A percentile compares a stretch with the other conserved stretches of the same genome.
phyloP scores from a whole-genome alignment of 345 rosid species.

The Cardiospermum halicacabum region DNA sequence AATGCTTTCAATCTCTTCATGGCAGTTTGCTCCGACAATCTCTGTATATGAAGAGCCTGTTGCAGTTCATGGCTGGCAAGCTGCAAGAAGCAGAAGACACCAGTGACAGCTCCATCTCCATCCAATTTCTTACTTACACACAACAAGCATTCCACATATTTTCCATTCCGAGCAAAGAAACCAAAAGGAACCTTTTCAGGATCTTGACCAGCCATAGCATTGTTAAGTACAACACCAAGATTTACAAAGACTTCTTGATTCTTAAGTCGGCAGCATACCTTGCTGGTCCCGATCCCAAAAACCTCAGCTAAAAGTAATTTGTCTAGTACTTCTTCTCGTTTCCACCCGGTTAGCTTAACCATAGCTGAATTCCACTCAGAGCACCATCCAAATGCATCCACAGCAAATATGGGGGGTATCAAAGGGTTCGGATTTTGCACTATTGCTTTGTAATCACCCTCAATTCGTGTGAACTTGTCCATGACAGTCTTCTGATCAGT shows the following conservation, averaged over 20 bases:
- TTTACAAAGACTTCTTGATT: constrained; percentile 77
- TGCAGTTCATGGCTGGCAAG: constrained; percentile 91
- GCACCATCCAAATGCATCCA: constrained; percentile 95
- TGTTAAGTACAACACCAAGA: constrained; percentile 71
- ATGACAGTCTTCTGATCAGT: constrained; percentile 86
- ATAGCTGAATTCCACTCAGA: constrained; percentile 97
- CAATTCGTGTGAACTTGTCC: constrained; percentile 97
- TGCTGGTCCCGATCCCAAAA: constrained; percentile 70
- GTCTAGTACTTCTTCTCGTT: constrained; percentile 73
- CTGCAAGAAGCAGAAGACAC: constrained; percentile 93
- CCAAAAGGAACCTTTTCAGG: constrained; percentile 76
- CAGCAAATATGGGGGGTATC: constrained; percentile 90
- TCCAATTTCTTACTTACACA: constrained; percentile 80
- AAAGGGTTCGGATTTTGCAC: constrained; percentile 89
- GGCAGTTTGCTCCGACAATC: constrained; percentile 76
- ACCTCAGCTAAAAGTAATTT: constrained; percentile 90
- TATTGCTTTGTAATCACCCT: constrained; percentile 93
- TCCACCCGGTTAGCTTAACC: constrained; percentile 75
- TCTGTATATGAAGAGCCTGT: constrained; percentile 85
- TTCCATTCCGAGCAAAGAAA: constrained; percentile 64
- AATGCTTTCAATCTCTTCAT: constrained; percentile 63
- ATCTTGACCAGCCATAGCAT: constrained; percentile 66
- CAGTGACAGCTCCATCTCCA: constrained; percentile 65
- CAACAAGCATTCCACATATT: constrained; percentile 73
- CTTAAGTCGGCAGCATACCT: constrained; percentile 73